Evolutionary conservation across 768 basidiomycete genomes (phyloP).

Genomic region (Mycena haematopus): DNA sequence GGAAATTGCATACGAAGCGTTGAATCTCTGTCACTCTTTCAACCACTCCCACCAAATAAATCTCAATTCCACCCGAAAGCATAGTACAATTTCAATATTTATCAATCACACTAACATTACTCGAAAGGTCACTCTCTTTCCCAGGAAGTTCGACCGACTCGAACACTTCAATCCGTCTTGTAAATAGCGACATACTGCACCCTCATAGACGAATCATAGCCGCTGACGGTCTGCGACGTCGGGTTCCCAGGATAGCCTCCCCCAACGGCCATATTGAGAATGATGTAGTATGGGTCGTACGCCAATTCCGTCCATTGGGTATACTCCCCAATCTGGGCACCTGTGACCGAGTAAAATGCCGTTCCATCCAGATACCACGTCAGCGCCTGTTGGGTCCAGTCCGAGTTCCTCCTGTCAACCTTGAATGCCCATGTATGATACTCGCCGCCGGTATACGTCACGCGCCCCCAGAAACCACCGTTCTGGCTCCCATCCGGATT

Average conservation of each 20-base stretch:
- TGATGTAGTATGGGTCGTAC: background rate
- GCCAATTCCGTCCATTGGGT: background rate
- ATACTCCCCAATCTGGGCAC: background rate
- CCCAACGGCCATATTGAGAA: constrained; percentile 9
- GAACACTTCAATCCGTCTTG: background rate
- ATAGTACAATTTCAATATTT: no score
- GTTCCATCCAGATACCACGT: constrained; percentile 12
- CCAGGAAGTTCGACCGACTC: no score
- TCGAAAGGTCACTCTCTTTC: no score
- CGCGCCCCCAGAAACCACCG: background rate
- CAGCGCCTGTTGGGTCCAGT: constrained; percentile 11
- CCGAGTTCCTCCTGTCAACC: constrained; percentile 10
- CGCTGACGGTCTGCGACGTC: constrained; percentile 9
- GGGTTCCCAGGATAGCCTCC: constrained; percentile 10
- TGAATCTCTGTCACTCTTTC: no score
- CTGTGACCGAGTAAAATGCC: background rate
- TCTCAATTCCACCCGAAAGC: no score
- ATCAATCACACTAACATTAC: no score
- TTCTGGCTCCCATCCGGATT: background rate
- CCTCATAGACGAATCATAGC: constrained; percentile 3
- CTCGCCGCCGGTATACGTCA: background rate
- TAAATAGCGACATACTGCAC: constrained; percentile 11
- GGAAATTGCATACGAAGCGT: no score
- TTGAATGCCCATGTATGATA: constrained; percentile 18
- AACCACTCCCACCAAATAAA: no score